A percentile compares a stretch with the other conserved stretches of the same genome.
These are phyloP conservation scores for Graphilbum ipis-grandicollis DNA, from an alignment of 2,329 filamentous ascomycete genomes.

Conservation along the genomic window DNA sequence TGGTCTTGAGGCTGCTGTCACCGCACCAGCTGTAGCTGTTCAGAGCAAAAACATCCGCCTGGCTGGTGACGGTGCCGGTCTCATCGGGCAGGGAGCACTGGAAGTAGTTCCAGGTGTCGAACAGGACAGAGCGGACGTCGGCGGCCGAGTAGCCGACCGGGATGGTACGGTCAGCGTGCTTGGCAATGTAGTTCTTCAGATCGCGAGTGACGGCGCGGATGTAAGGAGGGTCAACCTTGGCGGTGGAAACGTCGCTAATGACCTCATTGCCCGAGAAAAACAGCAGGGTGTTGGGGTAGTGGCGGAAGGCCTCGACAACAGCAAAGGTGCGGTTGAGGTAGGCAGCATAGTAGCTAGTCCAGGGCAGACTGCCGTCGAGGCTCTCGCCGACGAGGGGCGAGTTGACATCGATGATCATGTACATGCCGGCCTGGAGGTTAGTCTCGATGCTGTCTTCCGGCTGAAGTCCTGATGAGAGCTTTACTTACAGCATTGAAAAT, in stretches of 20 bases:
- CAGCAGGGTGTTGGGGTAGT: constrained; percentile 48
- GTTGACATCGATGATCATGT: constrained; percentile 54
- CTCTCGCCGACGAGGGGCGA: constrained; percentile 42
- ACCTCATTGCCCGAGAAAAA: constrained; percentile 73
- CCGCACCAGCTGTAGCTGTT: constrained; percentile 57
- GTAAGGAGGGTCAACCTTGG: constrained; percentile 48
- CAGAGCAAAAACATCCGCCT: constrained; percentile 58
- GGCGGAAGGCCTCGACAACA: constrained; percentile 48
- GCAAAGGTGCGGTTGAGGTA: constrained; percentile 52
- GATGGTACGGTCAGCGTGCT: constrained; percentile 48
- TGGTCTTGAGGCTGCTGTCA: constrained; percentile 33
- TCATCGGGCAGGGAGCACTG: constrained; percentile 43
- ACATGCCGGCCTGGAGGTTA: constrained; percentile 38
- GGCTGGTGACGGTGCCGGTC: constrained; percentile 40
- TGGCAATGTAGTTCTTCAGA: constrained; percentile 65
- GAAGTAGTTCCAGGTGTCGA: constrained; percentile 63
- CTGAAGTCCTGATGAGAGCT: too few relatives aligned
- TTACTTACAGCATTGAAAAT: constrained; percentile 42
- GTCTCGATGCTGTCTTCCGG: too few relatives aligned
- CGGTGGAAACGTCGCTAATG: constrained; percentile 47
- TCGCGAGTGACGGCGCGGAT: constrained; percentile 60
- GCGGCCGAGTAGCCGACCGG: constrained; percentile 70
- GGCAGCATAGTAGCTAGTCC: constrained; percentile 34
- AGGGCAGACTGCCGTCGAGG: constrained; percentile 35
- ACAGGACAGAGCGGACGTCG: constrained; percentile 55